Conservation (phyloP, 805 yeast genomes). For the Nakazawaea siamensis region DNA sequence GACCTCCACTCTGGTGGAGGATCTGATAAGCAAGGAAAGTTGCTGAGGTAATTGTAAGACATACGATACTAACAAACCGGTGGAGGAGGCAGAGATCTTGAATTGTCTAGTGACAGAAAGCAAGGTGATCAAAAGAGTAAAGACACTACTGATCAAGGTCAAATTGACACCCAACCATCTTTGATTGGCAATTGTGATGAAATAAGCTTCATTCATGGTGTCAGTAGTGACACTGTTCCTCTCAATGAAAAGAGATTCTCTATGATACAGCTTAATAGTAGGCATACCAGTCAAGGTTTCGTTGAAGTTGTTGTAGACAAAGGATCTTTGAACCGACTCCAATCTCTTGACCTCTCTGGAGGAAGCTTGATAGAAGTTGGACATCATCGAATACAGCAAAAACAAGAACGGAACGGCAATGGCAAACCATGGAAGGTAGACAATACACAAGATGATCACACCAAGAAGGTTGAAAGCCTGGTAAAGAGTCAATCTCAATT, state of each 20-base stretch:
- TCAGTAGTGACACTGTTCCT: conserved; percentile 33
- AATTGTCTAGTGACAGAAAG: conserved; percentile 46
- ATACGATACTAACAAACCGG: conserved; percentile 46
- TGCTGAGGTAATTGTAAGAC: conserved; percentile 46
- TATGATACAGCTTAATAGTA: conserved; percentile 36
- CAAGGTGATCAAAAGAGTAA: conserved; percentile 42
- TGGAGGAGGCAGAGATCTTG: conserved; percentile 40
- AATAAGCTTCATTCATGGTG: conserved; percentile 44
- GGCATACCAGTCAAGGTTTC: conserved; percentile 41
- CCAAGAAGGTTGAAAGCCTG: conserved; percentile 14
- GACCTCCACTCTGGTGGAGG: conserved; percentile 48
- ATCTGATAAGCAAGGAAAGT: conserved; percentile 39
- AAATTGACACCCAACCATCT: conserved; percentile 49
- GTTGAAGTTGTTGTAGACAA: conserved; percentile 42
- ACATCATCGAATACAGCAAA: conserved; percentile 23
- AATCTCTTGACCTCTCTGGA: conserved; percentile 43
- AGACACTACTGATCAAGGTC: conserved; percentile 37
- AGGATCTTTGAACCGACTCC: conserved; percentile 43
- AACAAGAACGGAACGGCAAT: conserved; percentile 34
- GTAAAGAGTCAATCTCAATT: conserved; percentile 16
- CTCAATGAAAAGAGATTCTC: conserved; percentile 27
- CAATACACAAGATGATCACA: conserved; percentile 22
- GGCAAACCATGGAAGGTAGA: conserved; percentile 38
- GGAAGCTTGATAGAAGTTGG: conserved; percentile 39
- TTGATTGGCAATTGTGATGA: conserved; percentile 39